These are phyloP conservation scores for Hypoxylon sp. DNA, from an alignment of 2,329 filamentous ascomycete species.

Conservation along the genomic window DNA sequence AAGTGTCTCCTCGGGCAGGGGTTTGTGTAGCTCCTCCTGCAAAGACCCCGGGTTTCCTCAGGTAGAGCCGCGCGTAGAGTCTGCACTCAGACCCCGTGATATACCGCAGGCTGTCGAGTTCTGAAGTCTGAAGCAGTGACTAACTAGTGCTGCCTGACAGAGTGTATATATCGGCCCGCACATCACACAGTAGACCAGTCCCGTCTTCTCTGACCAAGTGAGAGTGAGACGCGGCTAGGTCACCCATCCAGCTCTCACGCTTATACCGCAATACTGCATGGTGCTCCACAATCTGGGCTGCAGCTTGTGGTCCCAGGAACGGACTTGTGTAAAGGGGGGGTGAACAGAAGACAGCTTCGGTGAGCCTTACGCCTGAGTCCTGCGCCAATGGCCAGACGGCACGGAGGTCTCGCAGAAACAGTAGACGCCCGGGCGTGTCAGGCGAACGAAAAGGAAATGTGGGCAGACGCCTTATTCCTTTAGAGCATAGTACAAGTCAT, in stretches of 20 bases:
- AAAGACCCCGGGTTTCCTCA: conserved; percentile 34
- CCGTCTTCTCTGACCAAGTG: conserved; percentile 17
- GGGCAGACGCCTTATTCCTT: conserved; percentile 11
- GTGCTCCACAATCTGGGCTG: conserved; percentile 35
- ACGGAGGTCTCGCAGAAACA: conserved; percentile 21
- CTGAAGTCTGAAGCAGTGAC: conserved; percentile 20
- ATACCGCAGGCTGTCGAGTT: conserved; percentile 22
- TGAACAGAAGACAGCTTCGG: conserved; percentile 31
- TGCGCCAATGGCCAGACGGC: conserved; percentile 26
- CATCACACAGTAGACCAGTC: conserved; percentile 13
- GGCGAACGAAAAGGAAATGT: conserved; percentile 16
- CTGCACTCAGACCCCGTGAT: conserved; percentile 33
- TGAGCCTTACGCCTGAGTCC: conserved; percentile 27
- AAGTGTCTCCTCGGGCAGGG: conserved; percentile 34
- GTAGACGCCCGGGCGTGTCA: conserved; percentile 19
- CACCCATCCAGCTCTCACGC: conserved; percentile 16
- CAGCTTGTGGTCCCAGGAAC: conserved; percentile 31
- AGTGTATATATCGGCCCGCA: conserved; percentile 23
- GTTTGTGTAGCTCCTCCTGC: conserved; percentile 30
- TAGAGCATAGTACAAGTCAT: conserved; percentile 9
- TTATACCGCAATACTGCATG: conserved; percentile 23
- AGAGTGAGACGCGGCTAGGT: conserved; percentile 7
- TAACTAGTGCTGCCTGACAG: conserved; percentile 39
- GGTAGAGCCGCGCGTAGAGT: conserved; percentile 34
- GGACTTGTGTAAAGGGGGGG: conserved; percentile 33